These are phyloP conservation scores for Eucalyptus polyanthemos DNA, from an alignment of 345 rosid species.

Conservation along the genomic window DNA sequence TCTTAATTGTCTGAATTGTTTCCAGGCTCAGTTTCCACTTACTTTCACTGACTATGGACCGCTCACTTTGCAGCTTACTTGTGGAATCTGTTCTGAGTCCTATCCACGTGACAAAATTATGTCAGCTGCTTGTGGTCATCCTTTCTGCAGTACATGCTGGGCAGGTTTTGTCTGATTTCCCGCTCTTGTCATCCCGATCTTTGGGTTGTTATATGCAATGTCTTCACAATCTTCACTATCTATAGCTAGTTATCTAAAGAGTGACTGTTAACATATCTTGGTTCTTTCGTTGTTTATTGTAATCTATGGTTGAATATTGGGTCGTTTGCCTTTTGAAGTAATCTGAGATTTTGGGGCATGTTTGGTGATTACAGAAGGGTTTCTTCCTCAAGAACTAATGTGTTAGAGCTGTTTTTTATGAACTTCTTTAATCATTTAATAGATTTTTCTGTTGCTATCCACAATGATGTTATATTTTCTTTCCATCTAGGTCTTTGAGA, in stretches of 20 bases:
- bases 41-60: background rate
- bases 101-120: slow-evolving; percentile 24
- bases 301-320: too few species aligned
- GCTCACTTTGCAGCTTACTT: slow-evolving; percentile 43
- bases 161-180: slow-evolving; percentile 29
- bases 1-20: background rate
- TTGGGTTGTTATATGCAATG: background rate
- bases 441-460: too few species aligned
- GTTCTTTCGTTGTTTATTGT: too few species aligned
- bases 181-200: background rate
- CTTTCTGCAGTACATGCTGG: slow-evolving; percentile 67
- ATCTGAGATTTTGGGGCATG: too few species aligned
- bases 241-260: background rate
- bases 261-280: background rate
- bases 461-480: too few species aligned
- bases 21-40: background rate
- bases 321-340: too few species aligned
- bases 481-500: too few species aligned
- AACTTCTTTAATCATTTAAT: too few species aligned
- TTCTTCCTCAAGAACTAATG: too few species aligned
- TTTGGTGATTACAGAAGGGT: too few species aligned
- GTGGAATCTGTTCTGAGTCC: slow-evolving; percentile 86
- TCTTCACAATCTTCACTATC: background rate
- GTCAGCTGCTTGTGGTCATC: slow-evolving; percentile 93
- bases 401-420: too few species aligned